These are phyloP conservation scores for Bertia moriformis DNA, from an alignment of 2,329 filamentous ascomycete genomes.

Conservation along the genomic window DNA sequence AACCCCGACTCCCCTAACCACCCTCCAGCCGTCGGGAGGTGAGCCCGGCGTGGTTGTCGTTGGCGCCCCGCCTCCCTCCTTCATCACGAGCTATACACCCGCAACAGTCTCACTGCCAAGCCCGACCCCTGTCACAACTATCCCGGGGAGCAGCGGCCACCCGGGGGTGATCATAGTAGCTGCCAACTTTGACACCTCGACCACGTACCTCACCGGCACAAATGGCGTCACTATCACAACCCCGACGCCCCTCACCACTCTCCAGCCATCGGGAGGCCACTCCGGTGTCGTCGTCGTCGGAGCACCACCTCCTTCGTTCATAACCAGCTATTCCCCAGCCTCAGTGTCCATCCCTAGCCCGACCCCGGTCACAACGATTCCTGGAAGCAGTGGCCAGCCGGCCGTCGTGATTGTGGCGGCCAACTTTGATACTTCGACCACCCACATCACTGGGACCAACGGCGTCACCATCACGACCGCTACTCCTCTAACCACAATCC, in stretches of 20 bases:
- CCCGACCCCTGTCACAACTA: background rate
- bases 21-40: background rate
- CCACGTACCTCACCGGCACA: background rate
- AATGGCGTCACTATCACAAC: background rate
- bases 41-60: background rate
- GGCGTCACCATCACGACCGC: background rate
- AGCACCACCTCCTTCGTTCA: too few relatives aligned
- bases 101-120: too few relatives aligned
- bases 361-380: background rate
- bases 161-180: background rate
- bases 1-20: background rate
- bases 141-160: background rate
- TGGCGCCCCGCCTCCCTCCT: too few relatives aligned
- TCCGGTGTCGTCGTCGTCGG: background rate
- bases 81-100: too few relatives aligned
- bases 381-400: background rate
- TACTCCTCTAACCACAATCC: background rate
- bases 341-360: background rate
- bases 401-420: background rate
- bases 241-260: background rate
- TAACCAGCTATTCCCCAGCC: background rate
- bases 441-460: background rate
- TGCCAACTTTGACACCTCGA: background rate
- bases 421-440: background rate
- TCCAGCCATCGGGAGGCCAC: background rate